A percentile compares a stretch with the other conserved stretches of the same genome.
phyloP scores from a whole-genome alignment of 2,329 filamentous ascomycete species.

The Botrytis porri region DNA sequence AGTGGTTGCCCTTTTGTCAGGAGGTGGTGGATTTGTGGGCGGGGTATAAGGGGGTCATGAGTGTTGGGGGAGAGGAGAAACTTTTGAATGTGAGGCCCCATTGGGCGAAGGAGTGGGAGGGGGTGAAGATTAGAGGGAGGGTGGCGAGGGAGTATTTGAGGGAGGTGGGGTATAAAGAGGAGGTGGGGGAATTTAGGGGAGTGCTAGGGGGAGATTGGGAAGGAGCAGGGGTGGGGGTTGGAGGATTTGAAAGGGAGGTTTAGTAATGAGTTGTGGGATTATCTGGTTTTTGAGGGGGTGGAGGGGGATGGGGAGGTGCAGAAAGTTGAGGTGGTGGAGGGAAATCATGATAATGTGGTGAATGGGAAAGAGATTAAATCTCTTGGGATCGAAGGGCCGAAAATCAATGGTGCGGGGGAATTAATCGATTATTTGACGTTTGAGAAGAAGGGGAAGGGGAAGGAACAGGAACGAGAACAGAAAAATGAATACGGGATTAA shows the following conservation, averaged over 20 bases:
- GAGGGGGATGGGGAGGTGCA: background rate
- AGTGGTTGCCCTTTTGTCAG: conserved; percentile 45
- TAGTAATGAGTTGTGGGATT: conserved; percentile 42
- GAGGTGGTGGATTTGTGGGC: conserved; percentile 45
- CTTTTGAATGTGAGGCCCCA: conserved; percentile 38
- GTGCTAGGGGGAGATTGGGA: conserved; percentile 39
- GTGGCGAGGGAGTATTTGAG: background rate
- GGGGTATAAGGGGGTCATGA: conserved; percentile 31
- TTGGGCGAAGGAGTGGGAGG: conserved; percentile 46
- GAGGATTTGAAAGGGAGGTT: conserved; percentile 41
- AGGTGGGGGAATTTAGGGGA: background rate
- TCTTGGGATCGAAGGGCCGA: background rate
- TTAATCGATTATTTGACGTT: background rate
- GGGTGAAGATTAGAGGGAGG: background rate
- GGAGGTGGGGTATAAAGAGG: background rate
- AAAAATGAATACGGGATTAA: background rate
- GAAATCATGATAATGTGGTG: background rate
- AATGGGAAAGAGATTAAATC: background rate
- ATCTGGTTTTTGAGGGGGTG: conserved; percentile 17
- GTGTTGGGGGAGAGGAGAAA: conserved; percentile 28
- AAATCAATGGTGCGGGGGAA: background rate
- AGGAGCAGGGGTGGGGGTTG: conserved; percentile 41
- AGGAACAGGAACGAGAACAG: background rate
- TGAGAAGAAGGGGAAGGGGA: background rate
- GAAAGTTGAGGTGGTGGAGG: background rate